Conservation (phyloP, 768 basidiomycete genomes). For the Pholiota conissans region DNA sequence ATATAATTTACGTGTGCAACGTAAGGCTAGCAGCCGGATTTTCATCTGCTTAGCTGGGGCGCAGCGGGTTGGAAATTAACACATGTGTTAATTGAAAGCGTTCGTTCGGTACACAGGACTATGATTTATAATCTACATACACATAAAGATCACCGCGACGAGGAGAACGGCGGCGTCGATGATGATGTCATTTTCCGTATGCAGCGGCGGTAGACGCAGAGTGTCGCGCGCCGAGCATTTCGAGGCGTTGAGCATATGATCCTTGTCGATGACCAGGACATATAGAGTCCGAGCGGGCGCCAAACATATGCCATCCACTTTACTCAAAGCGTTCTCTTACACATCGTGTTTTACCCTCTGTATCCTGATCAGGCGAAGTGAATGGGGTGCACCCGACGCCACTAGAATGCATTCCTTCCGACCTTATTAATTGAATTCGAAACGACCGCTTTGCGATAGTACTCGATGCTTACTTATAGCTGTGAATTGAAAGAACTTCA, state of each 20-base stretch:
- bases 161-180: neutral
- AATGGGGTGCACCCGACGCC: neutral
- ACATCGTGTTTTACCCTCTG: neutral
- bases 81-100: too few relatives aligned
- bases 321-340: neutral
- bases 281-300: neutral
- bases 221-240: neutral
- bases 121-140: too few relatives aligned
- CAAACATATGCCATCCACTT: neutral
- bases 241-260: neutral
- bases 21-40: too few relatives aligned
- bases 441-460: neutral
- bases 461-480: too few relatives aligned
- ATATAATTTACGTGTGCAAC: too few relatives aligned
- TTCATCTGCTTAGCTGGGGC: too few relatives aligned
- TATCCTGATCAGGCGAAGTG: neutral
- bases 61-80: too few relatives aligned
- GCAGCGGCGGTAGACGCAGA: neutral
- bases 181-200: constrained; percentile 14
- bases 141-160: too few relatives aligned
- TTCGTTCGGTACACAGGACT: too few relatives aligned
- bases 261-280: neutral
- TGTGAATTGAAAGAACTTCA: too few relatives aligned
- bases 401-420: neutral
- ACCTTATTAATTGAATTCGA: neutral